Conservation (phyloP, 768 basidiomycete species). For the Lanmaoa pseudosensibilis region DNA sequence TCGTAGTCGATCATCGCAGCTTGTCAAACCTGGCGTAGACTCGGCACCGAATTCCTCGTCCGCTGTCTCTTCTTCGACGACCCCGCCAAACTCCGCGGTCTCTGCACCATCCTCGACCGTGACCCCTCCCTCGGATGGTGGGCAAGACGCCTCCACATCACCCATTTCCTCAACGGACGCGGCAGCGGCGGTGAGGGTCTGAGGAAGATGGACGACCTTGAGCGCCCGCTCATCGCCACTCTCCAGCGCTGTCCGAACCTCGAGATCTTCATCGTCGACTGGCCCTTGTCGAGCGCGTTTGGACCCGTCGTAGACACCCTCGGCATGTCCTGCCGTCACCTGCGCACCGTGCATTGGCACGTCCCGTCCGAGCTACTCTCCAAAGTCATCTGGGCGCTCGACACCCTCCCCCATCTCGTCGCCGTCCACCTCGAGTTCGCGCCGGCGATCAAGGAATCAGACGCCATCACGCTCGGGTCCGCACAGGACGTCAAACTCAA, state of each 20-base stretch:
- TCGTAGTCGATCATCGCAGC: conserved; percentile 65
- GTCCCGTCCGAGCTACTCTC: conserved; percentile 54
- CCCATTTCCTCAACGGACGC: conserved; percentile 46
- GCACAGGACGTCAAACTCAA: conserved; percentile 55
- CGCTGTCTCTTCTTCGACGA: conserved; percentile 67
- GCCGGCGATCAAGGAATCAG: conserved; percentile 33
- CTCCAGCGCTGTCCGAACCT: conserved; percentile 70
- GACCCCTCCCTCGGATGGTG: conserved; percentile 64
- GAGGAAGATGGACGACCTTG: conserved; percentile 49
- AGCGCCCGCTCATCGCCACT: conserved; percentile 55
- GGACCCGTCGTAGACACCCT: conserved; percentile 66
- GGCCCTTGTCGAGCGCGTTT: conserved; percentile 59
- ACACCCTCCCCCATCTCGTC: conserved; percentile 56
- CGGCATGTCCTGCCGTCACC: conserved; percentile 46
- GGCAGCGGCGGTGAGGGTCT: no score
- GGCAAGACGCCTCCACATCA: conserved; percentile 70
- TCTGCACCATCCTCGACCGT: conserved; percentile 53
- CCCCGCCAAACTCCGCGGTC: conserved; percentile 51
- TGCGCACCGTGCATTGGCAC: conserved; percentile 64
- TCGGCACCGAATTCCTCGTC: conserved; percentile 68
- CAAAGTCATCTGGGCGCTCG: conserved; percentile 73
- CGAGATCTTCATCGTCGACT: conserved; percentile 69
- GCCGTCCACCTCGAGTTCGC: conserved; percentile 57
- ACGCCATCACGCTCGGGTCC: conserved; percentile 56
- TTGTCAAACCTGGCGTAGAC: conserved; percentile 59